Conservation (phyloP, 495 filamentous ascomycete genomes). For the Lepraria neglecta region DNA sequence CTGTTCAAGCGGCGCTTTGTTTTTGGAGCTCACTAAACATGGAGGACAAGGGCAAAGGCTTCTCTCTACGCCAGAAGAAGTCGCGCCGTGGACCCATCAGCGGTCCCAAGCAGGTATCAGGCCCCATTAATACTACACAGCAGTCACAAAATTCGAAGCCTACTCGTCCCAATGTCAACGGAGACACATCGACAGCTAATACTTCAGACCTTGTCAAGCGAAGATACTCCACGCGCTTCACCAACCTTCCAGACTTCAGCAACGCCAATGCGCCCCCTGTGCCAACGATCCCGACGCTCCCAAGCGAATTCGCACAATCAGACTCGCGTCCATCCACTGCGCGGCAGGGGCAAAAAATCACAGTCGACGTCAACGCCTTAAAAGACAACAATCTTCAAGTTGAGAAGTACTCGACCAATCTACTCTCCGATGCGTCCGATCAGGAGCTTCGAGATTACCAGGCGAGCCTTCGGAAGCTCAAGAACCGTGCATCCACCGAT, state of each 20-base stretch:
- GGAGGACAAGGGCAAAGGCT: constrained; percentile 61
- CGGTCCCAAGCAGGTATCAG: constrained; percentile 74
- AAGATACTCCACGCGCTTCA: constrained; percentile 87
- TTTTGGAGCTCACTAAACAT: constrained; percentile 35
- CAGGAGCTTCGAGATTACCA: constrained; percentile 86
- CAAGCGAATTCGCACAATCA: constrained; percentile 43
- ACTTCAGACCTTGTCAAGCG: constrained; percentile 92
- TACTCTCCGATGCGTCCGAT: constrained; percentile 84
- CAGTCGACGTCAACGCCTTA: constrained; percentile 64
- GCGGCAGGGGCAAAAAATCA: constrained; percentile 39
- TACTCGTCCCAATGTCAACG: constrained; percentile 19
- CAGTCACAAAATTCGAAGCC: constrained; percentile 33
- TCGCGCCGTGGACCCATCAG: constrained; percentile 67
- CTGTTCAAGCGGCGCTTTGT: not conserved
- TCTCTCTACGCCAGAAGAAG: constrained; percentile 86
- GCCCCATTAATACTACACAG: constrained; percentile 40
- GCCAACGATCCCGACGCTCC: constrained; percentile 50
- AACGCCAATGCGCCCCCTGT: constrained; percentile 59
- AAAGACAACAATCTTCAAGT: constrained; percentile 73
- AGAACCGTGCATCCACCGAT: constrained; percentile 76
- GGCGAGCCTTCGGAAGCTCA: constrained; percentile 64
- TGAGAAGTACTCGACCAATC: constrained; percentile 42
- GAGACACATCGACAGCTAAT: constrained; percentile 19
- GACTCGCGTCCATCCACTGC: constrained; percentile 44
- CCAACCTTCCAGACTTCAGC: constrained; percentile 65